These are phyloP conservation scores for Citrullus amarus DNA, from an alignment of 306 rosid genomes.

Conservation along the genomic window DNA sequence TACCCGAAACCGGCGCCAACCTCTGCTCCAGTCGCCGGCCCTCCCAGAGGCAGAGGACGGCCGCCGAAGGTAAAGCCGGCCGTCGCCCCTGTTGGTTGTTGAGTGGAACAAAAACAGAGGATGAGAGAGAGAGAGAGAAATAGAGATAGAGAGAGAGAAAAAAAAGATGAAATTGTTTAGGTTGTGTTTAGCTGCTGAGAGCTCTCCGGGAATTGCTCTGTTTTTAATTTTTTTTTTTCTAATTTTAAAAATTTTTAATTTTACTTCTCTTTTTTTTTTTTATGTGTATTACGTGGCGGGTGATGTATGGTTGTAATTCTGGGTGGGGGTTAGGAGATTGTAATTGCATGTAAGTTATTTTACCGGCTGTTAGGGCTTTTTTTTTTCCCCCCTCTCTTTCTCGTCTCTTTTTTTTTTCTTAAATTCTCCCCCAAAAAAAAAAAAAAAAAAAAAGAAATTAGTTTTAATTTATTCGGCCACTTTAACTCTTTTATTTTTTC, in stretches of 20 bases:
- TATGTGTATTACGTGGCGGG: constrained; percentile 8
- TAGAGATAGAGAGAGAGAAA: constrained; percentile 2
- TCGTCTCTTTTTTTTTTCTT: neutral
- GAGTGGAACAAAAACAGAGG: constrained; percentile 8
- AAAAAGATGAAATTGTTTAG: neutral
- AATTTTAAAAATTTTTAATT: neutral
- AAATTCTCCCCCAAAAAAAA: neutral
- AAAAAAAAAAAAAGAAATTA: neutral
- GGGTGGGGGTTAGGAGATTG: constrained; percentile 7
- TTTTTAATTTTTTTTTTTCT: neutral
- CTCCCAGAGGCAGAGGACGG: constrained; percentile 42
- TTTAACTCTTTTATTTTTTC: neutral
- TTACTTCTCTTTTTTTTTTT: neutral
- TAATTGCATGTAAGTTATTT: constrained; percentile 11
- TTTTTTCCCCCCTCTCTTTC: neutral
- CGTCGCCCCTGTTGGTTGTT: constrained; percentile 32
- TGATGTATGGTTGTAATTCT: constrained; percentile 8
- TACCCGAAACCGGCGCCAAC: constrained; percentile 20
- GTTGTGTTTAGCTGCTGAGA: constrained; percentile 1
- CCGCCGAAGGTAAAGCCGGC: constrained; percentile 48
- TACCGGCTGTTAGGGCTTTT: neutral
- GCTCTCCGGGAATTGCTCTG: constrained; percentile 2
- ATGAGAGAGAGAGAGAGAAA: neutral
- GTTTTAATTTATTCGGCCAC: neutral
- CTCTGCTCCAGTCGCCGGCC: constrained; percentile 7